Conservation (phyloP, 2,329 filamentous ascomycete species). For the Fusarium dimerum region DNA sequence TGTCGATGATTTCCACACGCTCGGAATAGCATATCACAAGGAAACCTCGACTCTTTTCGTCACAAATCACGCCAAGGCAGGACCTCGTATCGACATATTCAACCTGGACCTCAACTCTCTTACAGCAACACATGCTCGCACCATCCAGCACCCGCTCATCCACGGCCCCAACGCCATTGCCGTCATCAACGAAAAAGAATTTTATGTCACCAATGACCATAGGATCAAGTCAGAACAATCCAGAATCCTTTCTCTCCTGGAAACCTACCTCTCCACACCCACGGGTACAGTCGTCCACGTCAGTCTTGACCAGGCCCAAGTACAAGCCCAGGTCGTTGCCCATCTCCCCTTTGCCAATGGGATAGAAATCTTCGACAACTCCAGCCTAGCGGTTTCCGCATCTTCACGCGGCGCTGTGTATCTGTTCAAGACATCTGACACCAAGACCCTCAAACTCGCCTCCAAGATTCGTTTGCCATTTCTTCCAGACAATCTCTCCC, state of each 20-base stretch:
- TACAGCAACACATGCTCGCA: conserved; percentile 37
- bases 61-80: conserved; percentile 38
- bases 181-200: conserved; percentile 35
- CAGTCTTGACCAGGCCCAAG: conserved; percentile 10
- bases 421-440: conserved; percentile 6
- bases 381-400: conserved; percentile 40
- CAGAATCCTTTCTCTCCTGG: conserved; percentile 30
- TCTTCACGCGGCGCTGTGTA: conserved; percentile 24
- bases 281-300: conserved; percentile 40
- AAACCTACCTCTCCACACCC: conserved; percentile 37
- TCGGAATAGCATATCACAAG: conserved; percentile 42
- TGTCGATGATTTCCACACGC: conserved; percentile 39
- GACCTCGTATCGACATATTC: conserved; percentile 42
- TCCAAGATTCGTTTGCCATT: conserved; percentile 34
- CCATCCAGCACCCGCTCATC: conserved; percentile 41
- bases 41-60: conserved; percentile 38
- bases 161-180: conserved; percentile 42
- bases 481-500: conserved; percentile 42
- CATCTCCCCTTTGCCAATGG: conserved; percentile 44
- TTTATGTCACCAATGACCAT: conserved; percentile 46
- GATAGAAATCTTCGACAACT: conserved; percentile 40
- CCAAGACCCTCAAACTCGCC: conserved; percentile 1
- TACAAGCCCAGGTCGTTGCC: conserved; percentile 30
- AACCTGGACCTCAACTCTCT: conserved; percentile 34
- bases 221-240: conserved; percentile 30